phyloP scores from a whole-genome alignment of 768 basidiomycete genomes.

The Tricholomella constricta region DNA sequence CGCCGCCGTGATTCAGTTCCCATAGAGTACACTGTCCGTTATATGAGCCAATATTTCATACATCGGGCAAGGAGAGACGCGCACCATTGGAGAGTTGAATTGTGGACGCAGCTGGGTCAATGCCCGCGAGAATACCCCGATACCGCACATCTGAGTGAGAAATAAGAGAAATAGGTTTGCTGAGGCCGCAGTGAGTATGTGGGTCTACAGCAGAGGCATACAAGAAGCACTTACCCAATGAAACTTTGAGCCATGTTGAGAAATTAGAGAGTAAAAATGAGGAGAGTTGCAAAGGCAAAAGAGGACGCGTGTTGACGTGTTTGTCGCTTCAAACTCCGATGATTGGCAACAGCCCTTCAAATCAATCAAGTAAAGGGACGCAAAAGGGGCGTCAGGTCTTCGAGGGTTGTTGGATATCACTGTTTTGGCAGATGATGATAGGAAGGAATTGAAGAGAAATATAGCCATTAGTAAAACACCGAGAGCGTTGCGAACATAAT shows the following conservation, averaged over 20 bases:
- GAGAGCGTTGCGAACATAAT: too few relatives aligned
- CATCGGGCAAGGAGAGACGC: constrained; percentile 6
- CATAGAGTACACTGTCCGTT: constrained; percentile 73
- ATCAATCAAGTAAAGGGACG: too few relatives aligned
- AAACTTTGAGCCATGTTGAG: constrained; percentile 70
- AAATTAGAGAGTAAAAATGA: constrained; percentile 3
- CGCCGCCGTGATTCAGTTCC: constrained; percentile 84
- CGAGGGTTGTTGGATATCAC: too few relatives aligned
- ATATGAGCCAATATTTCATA: background rate
- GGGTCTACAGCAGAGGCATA: constrained; percentile 6
- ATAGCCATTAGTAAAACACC: too few relatives aligned
- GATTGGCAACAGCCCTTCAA: background rate
- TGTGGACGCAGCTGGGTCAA: constrained; percentile 83
- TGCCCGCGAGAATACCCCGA: constrained; percentile 83
- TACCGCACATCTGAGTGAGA: constrained; percentile 92
- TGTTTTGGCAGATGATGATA: too few relatives aligned
- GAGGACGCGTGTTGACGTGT: constrained; percentile 30
- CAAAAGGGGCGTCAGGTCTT: too few relatives aligned
- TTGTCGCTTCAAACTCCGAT: constrained; percentile 30
- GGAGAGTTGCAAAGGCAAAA: background rate
- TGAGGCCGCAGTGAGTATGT: constrained; percentile 26
- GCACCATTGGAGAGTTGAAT: constrained; percentile 87
- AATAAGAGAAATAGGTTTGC: constrained; percentile 87
- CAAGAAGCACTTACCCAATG: constrained; percentile 55
- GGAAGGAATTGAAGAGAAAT: too few relatives aligned